Base-by-base conservation (phyloP, 768 basidiomycete species). In the Suillus placidus region DNA sequence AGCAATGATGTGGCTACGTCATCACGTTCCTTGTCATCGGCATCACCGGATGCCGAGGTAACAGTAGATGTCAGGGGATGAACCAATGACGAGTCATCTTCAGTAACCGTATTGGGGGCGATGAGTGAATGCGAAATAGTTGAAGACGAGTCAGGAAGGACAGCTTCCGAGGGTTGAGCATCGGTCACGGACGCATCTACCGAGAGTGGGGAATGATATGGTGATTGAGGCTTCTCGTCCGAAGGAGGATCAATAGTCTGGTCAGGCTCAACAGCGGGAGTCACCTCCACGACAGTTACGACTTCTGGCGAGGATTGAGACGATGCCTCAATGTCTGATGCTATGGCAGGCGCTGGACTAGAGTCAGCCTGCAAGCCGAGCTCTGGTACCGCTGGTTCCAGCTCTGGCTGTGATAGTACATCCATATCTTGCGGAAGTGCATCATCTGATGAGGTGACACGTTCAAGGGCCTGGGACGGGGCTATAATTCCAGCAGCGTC, bases 381-480 rank as follows among this genome's bases (percentile, higher is more conserved):
- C 57, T 6, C 57, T 40, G 18, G 9, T 30, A 20, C 26, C 26
- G 55, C 62, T 3, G 58, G 23, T 12, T 65, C 54, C 49, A 71
- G 67, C n/a, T 23, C 66, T 49, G 55, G 55, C 34, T 49, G 38
- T 3, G 14, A 40, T 20, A n/a, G 55, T 32, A n/a, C 51, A 18
- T 70, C 64, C 13, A 35, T 57, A 45, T 16, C 60, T 60, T 60
- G 35, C 18, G 38, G 38, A 60, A 42, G 38, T 20, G 38, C 38
- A 30, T 38, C 56, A 13, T 42, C 26, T 18, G 57, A 18, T 40
- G 57, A 37, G 37, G 37, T 38, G 37, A 26, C 23, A 38, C n/a
- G 56, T 58, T 26, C 56, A 26, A 58, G 37, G n/a, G 20, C 6
- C 18, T 12, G 38, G 26, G 57, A 18, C 18, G 38, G 26, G 14